These are phyloP conservation scores for Ceratocystis variospora DNA, from an alignment of 2,329 filamentous ascomycete genomes.

Conservation along the genomic window DNA sequence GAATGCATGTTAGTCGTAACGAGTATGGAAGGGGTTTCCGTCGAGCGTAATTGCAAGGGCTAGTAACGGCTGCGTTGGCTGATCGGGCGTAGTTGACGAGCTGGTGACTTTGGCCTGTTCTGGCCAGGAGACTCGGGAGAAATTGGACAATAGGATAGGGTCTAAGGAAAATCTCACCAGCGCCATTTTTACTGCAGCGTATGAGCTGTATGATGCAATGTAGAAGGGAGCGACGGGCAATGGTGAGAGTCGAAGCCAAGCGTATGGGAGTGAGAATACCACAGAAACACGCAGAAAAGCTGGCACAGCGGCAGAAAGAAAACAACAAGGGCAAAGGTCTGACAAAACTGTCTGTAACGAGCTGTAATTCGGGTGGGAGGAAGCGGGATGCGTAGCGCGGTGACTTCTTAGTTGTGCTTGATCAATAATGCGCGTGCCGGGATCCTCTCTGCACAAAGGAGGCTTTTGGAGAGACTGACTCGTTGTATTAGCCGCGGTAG, in stretches of 20 bases:
- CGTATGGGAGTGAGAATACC: neutral
- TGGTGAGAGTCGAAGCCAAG: neutral
- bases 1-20: neutral
- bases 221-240: neutral
- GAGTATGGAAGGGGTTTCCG: neutral
- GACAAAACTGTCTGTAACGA: neutral
- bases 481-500: conserved; percentile 11
- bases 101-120: too few species aligned
- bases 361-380: neutral
- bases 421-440: conserved; percentile 5
- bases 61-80: neutral
- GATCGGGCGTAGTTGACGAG: too few species aligned
- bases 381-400: neutral
- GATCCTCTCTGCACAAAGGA: neutral
- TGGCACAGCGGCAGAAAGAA: too few species aligned
- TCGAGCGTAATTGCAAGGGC: neutral
- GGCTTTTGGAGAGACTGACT: neutral
- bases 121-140: neutral
- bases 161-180: conserved; percentile 4
- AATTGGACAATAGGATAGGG: neutral
- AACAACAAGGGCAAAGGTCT: too few species aligned
- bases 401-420: neutral
- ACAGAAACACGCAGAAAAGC: too few species aligned
- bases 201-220: neutral
- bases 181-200: conserved; percentile 7